Percentiles rank a stretch among this genome's conserved stretches.
These are phyloP conservation scores for Rheum nobile DNA, from an alignment of 148 eudicot species.

Conservation along the genomic window DNA sequence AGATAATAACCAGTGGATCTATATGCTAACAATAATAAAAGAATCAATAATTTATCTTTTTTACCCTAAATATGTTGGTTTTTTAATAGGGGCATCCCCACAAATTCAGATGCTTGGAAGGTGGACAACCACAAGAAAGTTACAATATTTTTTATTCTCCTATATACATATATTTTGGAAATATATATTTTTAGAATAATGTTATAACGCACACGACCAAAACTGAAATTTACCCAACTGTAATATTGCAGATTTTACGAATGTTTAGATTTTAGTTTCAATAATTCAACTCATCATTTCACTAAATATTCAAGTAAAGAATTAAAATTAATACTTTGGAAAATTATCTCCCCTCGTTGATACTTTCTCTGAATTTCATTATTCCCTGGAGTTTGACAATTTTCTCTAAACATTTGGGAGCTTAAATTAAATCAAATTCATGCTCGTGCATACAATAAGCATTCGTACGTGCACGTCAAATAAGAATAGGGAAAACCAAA, in stretches of 20 bases:
- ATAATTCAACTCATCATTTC: too few species aligned
- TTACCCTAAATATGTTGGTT: not conserved
- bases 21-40: not conserved
- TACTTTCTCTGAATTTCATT: too few species aligned
- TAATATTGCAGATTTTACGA: too few species aligned
- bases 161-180: not conserved
- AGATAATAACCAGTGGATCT: not conserved
- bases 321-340: too few species aligned
- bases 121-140: not conserved
- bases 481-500: not conserved
- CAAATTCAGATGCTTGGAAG: slow-evolving; percentile 1
- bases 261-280: too few species aligned
- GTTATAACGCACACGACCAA: not conserved
- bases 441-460: not conserved
- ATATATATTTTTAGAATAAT: not conserved
- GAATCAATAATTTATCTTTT: not conserved
- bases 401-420: not conserved
- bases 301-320: too few species aligned
- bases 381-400: too few species aligned
- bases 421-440: not conserved
- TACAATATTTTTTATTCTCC: not conserved
- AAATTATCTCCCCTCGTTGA: too few species aligned
- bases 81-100: not conserved
- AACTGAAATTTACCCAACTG: not conserved
- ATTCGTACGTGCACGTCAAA: not conserved